phyloP scores from a whole-genome alignment of 352 stramenopile species.

The Globisporangium nagaii region DNA sequence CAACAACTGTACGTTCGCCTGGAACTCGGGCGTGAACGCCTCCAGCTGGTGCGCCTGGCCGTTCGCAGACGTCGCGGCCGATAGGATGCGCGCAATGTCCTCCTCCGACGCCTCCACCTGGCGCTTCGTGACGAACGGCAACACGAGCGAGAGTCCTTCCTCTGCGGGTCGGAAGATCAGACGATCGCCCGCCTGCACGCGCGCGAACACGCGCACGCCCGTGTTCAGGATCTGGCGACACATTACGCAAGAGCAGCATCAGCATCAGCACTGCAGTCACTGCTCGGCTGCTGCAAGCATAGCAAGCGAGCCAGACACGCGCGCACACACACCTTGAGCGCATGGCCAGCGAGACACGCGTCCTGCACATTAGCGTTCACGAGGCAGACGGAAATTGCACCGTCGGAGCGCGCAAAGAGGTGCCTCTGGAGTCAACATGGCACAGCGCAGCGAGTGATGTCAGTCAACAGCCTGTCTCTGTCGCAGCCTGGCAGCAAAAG shows the following conservation, averaged over 20 bases:
- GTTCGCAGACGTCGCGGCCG: slow-evolving; percentile 5
- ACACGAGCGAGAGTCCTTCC: slow-evolving; percentile 66
- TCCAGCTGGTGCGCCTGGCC: slow-evolving; percentile 26
- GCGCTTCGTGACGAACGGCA: slow-evolving; percentile 83
- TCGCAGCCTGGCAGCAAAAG: neutral
- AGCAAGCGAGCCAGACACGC: too few species aligned
- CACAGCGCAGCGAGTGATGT: slow-evolving; percentile 1
- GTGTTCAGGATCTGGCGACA: slow-evolving; percentile 73
- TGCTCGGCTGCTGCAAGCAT: too few species aligned
- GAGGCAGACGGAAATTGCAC: slow-evolving; percentile 56
- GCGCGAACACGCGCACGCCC: slow-evolving; percentile 84
- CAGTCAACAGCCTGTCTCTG: neutral
- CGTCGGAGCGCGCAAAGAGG: slow-evolving; percentile 59
- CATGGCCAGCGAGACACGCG: slow-evolving; percentile 48
- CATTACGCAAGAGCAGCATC: neutral
- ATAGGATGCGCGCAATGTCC: slow-evolving; percentile 24
- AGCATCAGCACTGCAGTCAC: too few species aligned
- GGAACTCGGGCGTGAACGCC: slow-evolving; percentile 26
- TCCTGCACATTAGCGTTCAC: slow-evolving; percentile 47
- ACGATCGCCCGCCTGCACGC: slow-evolving; percentile 36
- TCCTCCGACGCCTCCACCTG: slow-evolving; percentile 19
- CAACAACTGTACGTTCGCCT: slow-evolving; percentile 19
- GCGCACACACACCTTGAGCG: slow-evolving; percentile 50
- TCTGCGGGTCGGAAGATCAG: slow-evolving; percentile 74
- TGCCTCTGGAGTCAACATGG: slow-evolving; percentile 36